Evolutionary conservation across 768 basidiomycete genomes (phyloP), one percentile per base, ranked within the genome.

Genomic region (Gelatoporia subvermispora): DNA sequence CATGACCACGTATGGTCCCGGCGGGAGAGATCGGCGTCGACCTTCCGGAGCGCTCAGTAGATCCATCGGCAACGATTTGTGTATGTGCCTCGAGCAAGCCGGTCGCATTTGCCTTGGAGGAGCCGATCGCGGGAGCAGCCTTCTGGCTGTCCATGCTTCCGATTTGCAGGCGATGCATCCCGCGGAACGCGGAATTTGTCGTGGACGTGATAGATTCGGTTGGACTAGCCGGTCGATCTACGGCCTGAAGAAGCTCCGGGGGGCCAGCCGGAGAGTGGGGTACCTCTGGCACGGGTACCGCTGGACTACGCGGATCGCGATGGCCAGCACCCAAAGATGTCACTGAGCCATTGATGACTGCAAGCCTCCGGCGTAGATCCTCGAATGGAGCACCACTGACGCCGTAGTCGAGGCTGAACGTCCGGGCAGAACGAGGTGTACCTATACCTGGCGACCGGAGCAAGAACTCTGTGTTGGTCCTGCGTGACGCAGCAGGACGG

Each of bases 81-180:
- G 80, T 76, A 39, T 91, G 84, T 0, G 86, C 75, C 58, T 97
- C 88, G 48, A 96, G 65, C 38, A 91, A 67, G 0, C 95, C 95
- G 8, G 82, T 75, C 0, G 88, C 95, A 59, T 85, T 93, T 7
- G 83, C 78, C 60, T 80, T 85, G 7, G 88, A 89, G 2, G 93
- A 87, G 2, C 88, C 93, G 35, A 98, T 70, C 3, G 93, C 91
- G 22, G 96, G 88, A 0, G 90, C 88, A 3, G 89, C 93, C 61
- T 95, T 94, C 55, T 84, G 83, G 1, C 82, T 78, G 54, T 93
- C 91, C 11, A 74, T 75, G 42, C 82, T 79, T 5, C 85, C 85
- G 13, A 87, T 72, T 22, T 87, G 86, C 38, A 89, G 63, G 35
- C 83, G 73, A 52, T 82, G 84, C 13, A 75, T 63, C 2, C 75